Evolutionary conservation across 2,329 filamentous ascomycete genomes (phyloP).

Genomic region (Trichoderma lentiforme): DNA sequence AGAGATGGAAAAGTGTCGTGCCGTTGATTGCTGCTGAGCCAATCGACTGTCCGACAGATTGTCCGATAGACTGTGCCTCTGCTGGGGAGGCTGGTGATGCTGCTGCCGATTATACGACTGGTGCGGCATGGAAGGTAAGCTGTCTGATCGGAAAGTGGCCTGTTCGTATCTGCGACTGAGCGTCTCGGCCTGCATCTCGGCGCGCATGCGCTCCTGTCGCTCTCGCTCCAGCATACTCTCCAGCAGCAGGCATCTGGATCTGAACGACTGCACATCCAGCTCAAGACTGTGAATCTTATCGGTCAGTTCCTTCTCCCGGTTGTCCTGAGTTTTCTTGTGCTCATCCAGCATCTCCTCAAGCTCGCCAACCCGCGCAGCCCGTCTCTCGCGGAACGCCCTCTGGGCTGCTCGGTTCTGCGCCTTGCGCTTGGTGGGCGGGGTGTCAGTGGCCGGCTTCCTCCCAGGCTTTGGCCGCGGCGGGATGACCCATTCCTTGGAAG

Average conservation of each 20-base stretch:
- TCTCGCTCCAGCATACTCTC: constrained; percentile 63
- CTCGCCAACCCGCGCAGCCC: constrained; percentile 79
- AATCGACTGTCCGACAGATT: constrained; percentile 28
- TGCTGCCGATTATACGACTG: constrained; percentile 29
- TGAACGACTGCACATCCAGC: constrained; percentile 63
- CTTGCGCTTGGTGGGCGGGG: constrained; percentile 88
- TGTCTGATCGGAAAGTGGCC: constrained; percentile 28
- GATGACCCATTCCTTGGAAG: constrained; percentile 81
- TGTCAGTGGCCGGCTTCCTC: constrained; percentile 89
- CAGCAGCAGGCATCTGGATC: constrained; percentile 57
- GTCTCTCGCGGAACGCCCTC: constrained; percentile 81
- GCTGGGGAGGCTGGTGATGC: constrained; percentile 27
- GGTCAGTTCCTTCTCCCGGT: constrained; percentile 54
- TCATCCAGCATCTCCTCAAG: constrained; percentile 65
- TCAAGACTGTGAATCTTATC: constrained; percentile 60
- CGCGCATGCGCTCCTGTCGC: constrained; percentile 45
- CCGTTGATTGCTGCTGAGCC: constrained; percentile 30
- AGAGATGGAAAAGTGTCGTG: constrained; percentile 49
- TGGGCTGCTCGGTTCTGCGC: constrained; percentile 92
- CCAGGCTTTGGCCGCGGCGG: constrained; percentile 84
- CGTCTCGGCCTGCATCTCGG: constrained; percentile 40
- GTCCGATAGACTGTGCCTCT: constrained; percentile 30
- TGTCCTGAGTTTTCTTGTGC: constrained; percentile 54
- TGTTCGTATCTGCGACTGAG: constrained; percentile 33
- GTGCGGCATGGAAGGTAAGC: constrained; percentile 26